These are phyloP conservation scores for Pterocarpus macrocarpus DNA, from an alignment of 306 rosid genomes.

Conservation along the genomic window DNA sequence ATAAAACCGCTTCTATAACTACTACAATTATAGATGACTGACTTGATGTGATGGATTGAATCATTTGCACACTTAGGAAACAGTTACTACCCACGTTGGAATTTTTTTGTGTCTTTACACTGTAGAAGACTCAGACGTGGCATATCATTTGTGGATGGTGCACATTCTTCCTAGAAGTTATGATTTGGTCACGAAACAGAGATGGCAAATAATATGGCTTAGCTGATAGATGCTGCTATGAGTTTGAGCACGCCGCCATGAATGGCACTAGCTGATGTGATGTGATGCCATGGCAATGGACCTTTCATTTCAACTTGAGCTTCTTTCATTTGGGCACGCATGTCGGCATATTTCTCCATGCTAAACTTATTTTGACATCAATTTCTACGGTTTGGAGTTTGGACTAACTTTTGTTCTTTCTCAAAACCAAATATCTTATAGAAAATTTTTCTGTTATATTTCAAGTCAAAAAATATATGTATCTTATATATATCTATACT, in stretches of 20 bases:
- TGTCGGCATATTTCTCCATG: constrained; percentile 43
- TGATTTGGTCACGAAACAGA: constrained; percentile 29
- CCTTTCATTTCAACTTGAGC: neutral
- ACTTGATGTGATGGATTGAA: neutral
- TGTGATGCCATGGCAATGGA: constrained; percentile 21
- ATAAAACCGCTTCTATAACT: neutral
- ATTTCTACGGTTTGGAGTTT: neutral
- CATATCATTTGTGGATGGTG: neutral
- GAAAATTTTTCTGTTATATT: no score
- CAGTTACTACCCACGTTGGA: constrained; percentile 1
- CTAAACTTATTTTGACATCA: constrained; percentile 10
- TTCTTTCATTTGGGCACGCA: constrained; percentile 38
- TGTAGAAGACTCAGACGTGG: neutral
- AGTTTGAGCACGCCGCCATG: constrained; percentile 42
- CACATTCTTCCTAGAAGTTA: neutral
- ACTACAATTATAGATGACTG: neutral
- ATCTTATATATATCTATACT: no score
- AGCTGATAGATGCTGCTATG: neutral
- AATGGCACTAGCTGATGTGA: constrained; percentile 29
- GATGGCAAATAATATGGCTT: neutral
- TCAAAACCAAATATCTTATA: neutral
- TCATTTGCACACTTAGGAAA: neutral
- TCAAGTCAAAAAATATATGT: no score
- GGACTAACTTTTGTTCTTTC: neutral
- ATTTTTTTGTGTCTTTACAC: neutral